Base-by-base conservation (phyloP, 805 yeast species). In the Kodamaea hsintzibuensis region DNA sequence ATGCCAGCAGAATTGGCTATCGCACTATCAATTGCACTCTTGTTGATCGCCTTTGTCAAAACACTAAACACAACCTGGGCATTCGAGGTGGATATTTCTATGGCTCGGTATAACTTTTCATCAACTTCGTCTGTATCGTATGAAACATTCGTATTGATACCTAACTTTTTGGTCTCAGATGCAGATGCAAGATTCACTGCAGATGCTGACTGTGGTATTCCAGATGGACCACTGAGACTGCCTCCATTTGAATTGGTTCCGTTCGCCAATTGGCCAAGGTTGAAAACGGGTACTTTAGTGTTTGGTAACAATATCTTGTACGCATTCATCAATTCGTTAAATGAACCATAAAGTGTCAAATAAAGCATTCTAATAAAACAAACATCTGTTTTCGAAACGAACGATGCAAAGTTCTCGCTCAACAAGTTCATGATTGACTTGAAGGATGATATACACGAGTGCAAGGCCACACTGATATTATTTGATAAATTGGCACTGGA, bases 31-130 rank as follows among this genome's bases (percentile, higher is more conserved):
- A 82, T 71, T 0, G 91, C 90, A 60, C 84, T 82, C 59, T 82
- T 82, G 13, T 85, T 77, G 47, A 88, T 83, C 0, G 89, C 89
- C 54, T 80, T 75, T 30, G 86, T 88, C 51, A 91, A 70, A 61
- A 89, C 93, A 27, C 86, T 80, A 61, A 88, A 86, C 1, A 90
- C 96, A n/a, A 82, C 81, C 60, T 84, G 88, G 1, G 96, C 92
- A 51, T 88, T 81, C 13, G 77, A 66, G 1, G 88, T 81, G 0
- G 92, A 91, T 14, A 77, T 74, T 27, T 77, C 81, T 42, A 89
- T 76, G 16, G 89, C 82, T 35, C 81, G 82, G 61, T 86, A 87
- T 49, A 89, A 70, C 60, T 84, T 86, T 43, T 80, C 83, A 64
- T 89, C 96, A 27, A 84, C 80, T 33, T 82, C 86, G 13, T 77